These are phyloP conservation scores for Parsonsia alboflavescens DNA, from an alignment of 257 asterid genomes.

Conservation along the genomic window DNA sequence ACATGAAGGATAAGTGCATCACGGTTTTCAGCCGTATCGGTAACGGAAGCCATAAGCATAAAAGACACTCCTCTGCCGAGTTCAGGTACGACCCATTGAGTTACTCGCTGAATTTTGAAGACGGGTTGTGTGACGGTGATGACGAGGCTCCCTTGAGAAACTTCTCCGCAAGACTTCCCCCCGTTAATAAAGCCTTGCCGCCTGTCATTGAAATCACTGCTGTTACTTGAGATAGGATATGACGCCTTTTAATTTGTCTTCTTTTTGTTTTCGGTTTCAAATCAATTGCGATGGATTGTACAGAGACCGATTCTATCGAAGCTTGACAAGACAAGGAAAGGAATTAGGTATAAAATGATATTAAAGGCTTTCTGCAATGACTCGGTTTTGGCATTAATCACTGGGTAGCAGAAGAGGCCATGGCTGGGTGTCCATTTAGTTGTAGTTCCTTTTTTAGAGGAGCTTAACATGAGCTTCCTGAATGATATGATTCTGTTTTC, in stretches of 20 bases:
- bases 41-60: slow-evolving; percentile 21
- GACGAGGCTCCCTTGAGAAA: slow-evolving; percentile 37
- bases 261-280: background rate
- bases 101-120: slow-evolving; percentile 69
- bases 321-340: background rate
- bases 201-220: slow-evolving; percentile 22
- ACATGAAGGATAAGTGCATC: slow-evolving; percentile 46
- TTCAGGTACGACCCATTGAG: slow-evolving; percentile 74
- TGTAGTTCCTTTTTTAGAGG: too few relatives aligned
- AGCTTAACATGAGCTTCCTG: too few relatives aligned
- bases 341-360: background rate
- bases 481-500: too few relatives aligned
- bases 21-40: slow-evolving; percentile 35
- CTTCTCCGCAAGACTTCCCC: slow-evolving; percentile 56
- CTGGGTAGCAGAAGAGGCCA: too few relatives aligned
- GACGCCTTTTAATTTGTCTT: too few relatives aligned
- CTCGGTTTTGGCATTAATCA: too few relatives aligned
- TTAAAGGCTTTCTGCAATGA: too few relatives aligned
- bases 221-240: background rate
- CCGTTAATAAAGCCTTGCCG: slow-evolving; percentile 9
- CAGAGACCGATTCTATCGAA: background rate
- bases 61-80: slow-evolving; percentile 44
- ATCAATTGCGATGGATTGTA: background rate
- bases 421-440: too few relatives aligned
- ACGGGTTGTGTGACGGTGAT: slow-evolving; percentile 39